These are phyloP conservation scores for Gossypium armourianum DNA, from an alignment of 441 rosid species.

Conservation along the genomic window DNA sequence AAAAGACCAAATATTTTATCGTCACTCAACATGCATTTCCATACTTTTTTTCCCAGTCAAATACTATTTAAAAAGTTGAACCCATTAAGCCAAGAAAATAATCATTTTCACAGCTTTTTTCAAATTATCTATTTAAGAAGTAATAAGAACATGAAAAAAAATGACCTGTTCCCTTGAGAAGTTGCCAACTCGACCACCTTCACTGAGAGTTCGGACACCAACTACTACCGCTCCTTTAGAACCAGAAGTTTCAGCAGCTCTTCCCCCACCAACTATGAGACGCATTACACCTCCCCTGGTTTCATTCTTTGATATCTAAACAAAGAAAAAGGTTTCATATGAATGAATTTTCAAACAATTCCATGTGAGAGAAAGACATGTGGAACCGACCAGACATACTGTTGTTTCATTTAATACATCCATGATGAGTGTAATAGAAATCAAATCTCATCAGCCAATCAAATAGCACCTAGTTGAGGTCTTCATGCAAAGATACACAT, in stretches of 20 bases:
- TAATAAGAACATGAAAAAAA: constrained; percentile 9
- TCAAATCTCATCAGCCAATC: not conserved
- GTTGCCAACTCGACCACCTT: constrained; percentile 96
- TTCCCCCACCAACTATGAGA: constrained; percentile 98
- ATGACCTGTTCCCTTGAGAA: constrained; percentile 95
- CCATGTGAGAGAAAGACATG: not conserved
- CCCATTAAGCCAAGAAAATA: not conserved
- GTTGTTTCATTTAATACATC: constrained; percentile 10
- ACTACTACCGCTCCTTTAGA: constrained; percentile 89
- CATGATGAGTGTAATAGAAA: constrained; percentile 10
- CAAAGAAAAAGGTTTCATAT: constrained; percentile 10
- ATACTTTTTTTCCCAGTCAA: not conserved
- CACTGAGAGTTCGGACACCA: constrained; percentile 96
- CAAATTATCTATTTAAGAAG: not conserved
- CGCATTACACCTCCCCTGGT: constrained; percentile 94
- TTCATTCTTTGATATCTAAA: constrained; percentile 69
- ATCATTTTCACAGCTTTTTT: not conserved
- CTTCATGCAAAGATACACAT: not conserved
- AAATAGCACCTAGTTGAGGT: not conserved
- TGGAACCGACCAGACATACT: not conserved
- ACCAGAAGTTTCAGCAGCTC: constrained; percentile 75
- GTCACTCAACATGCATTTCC: not conserved
- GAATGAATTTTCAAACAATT: constrained; percentile 11
- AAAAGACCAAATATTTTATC: not conserved
- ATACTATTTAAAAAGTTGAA: not conserved